These are phyloP conservation scores for Pichia cactophila DNA, from an alignment of 1,139 yeast genomes.

Conservation along the genomic window DNA sequence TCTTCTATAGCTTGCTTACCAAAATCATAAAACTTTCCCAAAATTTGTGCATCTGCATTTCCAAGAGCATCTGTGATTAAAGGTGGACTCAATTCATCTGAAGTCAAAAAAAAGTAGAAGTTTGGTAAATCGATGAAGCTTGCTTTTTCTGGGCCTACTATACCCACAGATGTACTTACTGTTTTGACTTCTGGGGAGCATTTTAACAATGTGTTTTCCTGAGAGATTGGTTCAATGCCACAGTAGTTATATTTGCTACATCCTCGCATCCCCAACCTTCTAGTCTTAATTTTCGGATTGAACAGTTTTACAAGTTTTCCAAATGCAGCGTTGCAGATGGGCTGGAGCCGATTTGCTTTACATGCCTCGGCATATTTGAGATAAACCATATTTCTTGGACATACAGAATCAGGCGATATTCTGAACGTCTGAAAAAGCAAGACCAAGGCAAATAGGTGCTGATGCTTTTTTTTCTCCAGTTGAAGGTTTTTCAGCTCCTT, in stretches of 20 bases:
- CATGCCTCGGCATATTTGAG: slow-evolving; percentile 74
- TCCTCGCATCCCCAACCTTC: slow-evolving; percentile 84
- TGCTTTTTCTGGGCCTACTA: too few species aligned
- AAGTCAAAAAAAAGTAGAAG: background rate
- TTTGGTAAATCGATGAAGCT: background rate
- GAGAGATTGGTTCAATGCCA: slow-evolving; percentile 53
- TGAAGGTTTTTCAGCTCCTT: slow-evolving; percentile 16
- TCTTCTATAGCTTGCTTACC: background rate
- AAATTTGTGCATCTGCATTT: background rate
- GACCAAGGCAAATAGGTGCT: slow-evolving; percentile 75
- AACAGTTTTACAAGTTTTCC: slow-evolving; percentile 74
- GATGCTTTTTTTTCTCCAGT: slow-evolving; percentile 28
- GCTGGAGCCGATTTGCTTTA: slow-evolving; percentile 56
- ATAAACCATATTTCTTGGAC: slow-evolving; percentile 76
- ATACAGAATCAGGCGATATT: slow-evolving; percentile 57
- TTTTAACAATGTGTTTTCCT: background rate
- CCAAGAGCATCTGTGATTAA: background rate
- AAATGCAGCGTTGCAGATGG: slow-evolving; percentile 79
- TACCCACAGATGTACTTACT: background rate
- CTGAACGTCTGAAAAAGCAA: slow-evolving; percentile 73
- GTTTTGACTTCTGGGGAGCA: background rate
- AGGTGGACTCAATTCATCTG: background rate
- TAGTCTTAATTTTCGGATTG: slow-evolving; percentile 69
- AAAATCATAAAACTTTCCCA: background rate
- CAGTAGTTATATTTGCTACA: slow-evolving; percentile 88